Percentiles rank a stretch among this genome's conserved stretches.
These are phyloP conservation scores for Pythium monospermum DNA, from an alignment of 352 stramenopile species.

Conservation along the genomic window DNA sequence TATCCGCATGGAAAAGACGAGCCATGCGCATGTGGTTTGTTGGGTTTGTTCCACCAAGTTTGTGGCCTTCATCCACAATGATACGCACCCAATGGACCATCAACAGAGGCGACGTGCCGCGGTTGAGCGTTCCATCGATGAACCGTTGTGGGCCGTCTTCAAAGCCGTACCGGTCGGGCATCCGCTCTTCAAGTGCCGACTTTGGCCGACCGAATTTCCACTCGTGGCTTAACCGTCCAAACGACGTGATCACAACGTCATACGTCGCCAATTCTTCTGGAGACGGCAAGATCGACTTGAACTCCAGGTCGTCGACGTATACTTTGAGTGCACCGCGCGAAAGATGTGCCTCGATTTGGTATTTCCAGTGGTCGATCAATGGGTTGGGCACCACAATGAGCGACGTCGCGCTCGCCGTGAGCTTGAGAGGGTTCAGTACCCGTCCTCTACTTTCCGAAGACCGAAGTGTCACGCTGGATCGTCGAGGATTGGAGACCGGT, in stretches of 20 bases:
- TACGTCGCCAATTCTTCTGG: slow-evolving; percentile 43
- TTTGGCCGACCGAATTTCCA: slow-evolving; percentile 61
- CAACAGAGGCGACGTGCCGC: slow-evolving; percentile 51
- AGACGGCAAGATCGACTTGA: slow-evolving; percentile 32
- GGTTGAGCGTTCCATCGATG: slow-evolving; percentile 49
- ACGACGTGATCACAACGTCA: slow-evolving; percentile 75
- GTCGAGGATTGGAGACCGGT: not conserved
- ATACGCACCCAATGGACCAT: slow-evolving; percentile 84
- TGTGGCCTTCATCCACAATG: slow-evolving; percentile 96
- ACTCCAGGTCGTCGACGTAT: slow-evolving; percentile 22
- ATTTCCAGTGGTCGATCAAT: slow-evolving; percentile 75
- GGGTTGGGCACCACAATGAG: slow-evolving; percentile 71
- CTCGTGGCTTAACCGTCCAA: slow-evolving; percentile 48
- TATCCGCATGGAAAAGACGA: slow-evolving; percentile 68
- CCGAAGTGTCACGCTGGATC: slow-evolving; percentile 22
- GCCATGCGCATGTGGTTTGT: slow-evolving; percentile 82
- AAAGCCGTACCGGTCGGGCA: slow-evolving; percentile 66
- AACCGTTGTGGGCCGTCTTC: slow-evolving; percentile 44
- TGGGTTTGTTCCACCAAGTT: slow-evolving; percentile 69
- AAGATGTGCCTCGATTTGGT: slow-evolving; percentile 61
- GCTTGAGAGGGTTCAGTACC: slow-evolving; percentile 34
- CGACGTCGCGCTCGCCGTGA: slow-evolving; percentile 43
- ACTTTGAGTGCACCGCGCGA: slow-evolving; percentile 19
- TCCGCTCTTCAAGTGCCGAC: slow-evolving; percentile 53
- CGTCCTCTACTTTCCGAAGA: slow-evolving; percentile 41